phyloP scores from a whole-genome alignment of 2,329 filamentous ascomycete genomes.

The Didymella glomerata region DNA sequence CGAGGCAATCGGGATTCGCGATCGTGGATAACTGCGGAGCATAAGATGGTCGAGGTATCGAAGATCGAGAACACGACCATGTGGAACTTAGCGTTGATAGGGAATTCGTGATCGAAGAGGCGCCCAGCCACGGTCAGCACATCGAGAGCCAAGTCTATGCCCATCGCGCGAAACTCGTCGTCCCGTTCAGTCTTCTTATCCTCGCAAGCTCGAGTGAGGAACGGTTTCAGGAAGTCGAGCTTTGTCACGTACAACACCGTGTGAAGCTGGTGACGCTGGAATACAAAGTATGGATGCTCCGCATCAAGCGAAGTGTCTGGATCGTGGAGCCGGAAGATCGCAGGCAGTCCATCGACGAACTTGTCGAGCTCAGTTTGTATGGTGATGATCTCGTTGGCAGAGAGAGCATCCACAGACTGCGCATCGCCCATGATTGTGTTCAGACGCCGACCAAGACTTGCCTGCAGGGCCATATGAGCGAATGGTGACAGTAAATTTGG shows the following conservation, averaged over 20 bases:
- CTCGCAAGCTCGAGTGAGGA: constrained; percentile 52
- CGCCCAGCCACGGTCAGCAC: constrained; percentile 53
- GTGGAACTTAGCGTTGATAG: constrained; percentile 60
- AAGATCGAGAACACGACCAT: constrained; percentile 62
- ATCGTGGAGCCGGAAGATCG: constrained; percentile 51
- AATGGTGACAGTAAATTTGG: constrained; percentile 55
- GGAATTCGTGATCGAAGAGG: constrained; percentile 57
- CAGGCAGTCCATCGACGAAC: constrained; percentile 57
- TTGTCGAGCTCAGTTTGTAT: constrained; percentile 52
- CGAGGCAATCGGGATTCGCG: constrained; percentile 52
- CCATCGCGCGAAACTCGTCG: constrained; percentile 52
- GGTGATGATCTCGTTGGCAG: constrained; percentile 33
- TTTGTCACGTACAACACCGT: constrained; percentile 57
- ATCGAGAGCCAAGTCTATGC: constrained; percentile 57
- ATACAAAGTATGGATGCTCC: constrained; percentile 54
- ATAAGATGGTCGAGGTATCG: constrained; percentile 61
- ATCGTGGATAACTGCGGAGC: constrained; percentile 63
- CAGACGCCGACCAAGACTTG: constrained; percentile 48
- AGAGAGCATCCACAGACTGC: constrained; percentile 26
- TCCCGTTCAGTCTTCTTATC: constrained; percentile 44
- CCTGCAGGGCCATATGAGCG: constrained; percentile 55
- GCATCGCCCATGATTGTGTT: constrained; percentile 34
- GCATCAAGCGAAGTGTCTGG: constrained; percentile 56
- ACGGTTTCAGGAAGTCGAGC: constrained; percentile 58
- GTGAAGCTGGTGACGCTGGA: constrained; percentile 59